These are phyloP conservation scores for Fusarium camptoceras DNA, from an alignment of 2,329 filamentous ascomycete species.

Conservation along the genomic window DNA sequence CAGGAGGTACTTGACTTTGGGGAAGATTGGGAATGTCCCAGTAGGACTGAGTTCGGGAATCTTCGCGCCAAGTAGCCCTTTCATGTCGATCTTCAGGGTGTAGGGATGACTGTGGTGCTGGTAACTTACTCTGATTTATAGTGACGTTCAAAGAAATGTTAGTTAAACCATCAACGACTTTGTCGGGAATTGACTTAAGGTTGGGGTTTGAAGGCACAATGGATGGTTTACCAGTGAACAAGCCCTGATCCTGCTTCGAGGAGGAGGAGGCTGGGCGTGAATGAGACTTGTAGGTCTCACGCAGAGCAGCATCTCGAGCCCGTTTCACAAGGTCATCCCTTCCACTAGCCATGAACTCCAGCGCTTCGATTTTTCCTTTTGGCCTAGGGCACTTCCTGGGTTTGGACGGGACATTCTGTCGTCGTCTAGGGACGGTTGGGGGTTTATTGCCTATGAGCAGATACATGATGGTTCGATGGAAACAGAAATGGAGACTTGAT, in stretches of 20 bases:
- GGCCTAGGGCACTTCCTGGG: slow-evolving; percentile 9
- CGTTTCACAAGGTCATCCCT: neutral
- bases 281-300: neutral
- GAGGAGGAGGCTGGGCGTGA: neutral
- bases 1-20: neutral
- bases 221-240: neutral
- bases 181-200: neutral
- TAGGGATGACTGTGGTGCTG: neutral
- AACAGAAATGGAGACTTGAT: neutral
- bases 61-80: neutral
- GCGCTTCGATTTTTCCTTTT: neutral
- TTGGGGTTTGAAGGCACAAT: neutral
- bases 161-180: neutral
- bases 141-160: neutral
- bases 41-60: neutral
- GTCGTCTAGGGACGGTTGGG: neutral
- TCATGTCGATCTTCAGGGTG: neutral
- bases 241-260: neutral
- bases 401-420: neutral
- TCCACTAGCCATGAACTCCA: neutral
- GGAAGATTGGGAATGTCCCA: neutral
- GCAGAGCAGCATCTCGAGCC: slow-evolving; percentile 5
- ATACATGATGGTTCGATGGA: neutral
- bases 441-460: neutral
- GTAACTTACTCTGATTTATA: neutral